phyloP scores from a whole-genome alignment of 306 rosid genomes.

The Luffa acutangula region DNA sequence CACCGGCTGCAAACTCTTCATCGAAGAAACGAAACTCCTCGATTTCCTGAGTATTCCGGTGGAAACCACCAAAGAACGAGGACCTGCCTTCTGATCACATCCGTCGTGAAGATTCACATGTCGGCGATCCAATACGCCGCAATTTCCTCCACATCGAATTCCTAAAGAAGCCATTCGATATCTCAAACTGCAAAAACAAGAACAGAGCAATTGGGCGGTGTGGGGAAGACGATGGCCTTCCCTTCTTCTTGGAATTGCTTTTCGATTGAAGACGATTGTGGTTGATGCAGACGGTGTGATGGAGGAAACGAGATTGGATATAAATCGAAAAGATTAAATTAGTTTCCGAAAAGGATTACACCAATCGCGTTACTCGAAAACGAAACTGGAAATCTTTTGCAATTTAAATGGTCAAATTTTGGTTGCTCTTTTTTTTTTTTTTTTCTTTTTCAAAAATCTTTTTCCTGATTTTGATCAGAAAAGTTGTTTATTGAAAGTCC shows the following conservation, averaged over 20 bases:
- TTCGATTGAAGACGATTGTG: not conserved
- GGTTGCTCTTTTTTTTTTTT: not conserved
- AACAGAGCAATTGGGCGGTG: not conserved
- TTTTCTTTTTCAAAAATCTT: no score
- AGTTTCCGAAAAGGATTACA: not conserved
- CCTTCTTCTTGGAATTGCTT: not conserved
- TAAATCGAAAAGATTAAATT: not conserved
- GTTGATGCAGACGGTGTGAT: not conserved
- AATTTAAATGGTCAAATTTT: not conserved
- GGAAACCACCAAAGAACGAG: not conserved
- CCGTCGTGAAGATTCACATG: not conserved
- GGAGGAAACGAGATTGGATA: conserved; percentile 6
- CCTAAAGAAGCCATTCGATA: not conserved
- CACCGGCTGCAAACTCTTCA: not conserved
- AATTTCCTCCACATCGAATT: conserved; percentile 9
- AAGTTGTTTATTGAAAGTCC: not conserved
- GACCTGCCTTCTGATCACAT: not conserved
- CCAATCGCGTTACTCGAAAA: conserved; percentile 8
- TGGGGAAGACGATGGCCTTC: not conserved
- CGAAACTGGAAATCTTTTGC: not conserved
- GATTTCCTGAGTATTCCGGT: not conserved
- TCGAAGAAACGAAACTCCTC: not conserved
- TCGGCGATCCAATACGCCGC: not conserved
- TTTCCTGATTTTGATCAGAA: not conserved
- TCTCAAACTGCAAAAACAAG: not conserved